These are phyloP conservation scores for Stygiomarasmius scandens DNA, from an alignment of 1,284 basidiomycete species.

Conservation along the genomic window DNA sequence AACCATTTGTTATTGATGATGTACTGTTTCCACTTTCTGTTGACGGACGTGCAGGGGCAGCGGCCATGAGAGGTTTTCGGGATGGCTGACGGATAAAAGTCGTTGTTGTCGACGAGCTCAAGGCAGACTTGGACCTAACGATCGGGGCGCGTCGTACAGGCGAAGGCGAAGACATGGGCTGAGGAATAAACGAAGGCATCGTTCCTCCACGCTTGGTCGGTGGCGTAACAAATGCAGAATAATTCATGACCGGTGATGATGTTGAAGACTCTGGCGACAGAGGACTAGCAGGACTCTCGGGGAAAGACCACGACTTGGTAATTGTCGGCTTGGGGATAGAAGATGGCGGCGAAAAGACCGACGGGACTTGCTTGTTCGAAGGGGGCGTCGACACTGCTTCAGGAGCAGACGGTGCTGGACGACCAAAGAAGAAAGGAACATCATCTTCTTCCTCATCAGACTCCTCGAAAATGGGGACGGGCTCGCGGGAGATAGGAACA, in stretches of 20 bases:
- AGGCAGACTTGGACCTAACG: constrained; percentile 26
- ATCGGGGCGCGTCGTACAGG: constrained; percentile 29
- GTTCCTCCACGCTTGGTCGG: constrained; percentile 50
- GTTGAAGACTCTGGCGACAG: constrained; percentile 18
- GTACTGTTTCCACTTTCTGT: constrained; percentile 26
- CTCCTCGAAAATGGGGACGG: constrained; percentile 24
- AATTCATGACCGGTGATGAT: constrained; percentile 15
- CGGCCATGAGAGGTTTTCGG: constrained; percentile 36
- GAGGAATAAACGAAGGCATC: constrained; percentile 55
- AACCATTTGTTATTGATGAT: too few species aligned
- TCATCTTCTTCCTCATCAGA: constrained; percentile 28
- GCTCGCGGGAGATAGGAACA: neutral
- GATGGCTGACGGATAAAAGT: constrained; percentile 59
- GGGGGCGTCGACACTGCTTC: constrained; percentile 13
- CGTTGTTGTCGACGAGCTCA: constrained; percentile 24
- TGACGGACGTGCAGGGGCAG: constrained; percentile 18
- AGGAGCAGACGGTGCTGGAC: constrained; percentile 21
- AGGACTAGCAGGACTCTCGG: constrained; percentile 12
- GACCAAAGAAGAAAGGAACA: constrained; percentile 24
- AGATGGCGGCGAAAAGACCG: constrained; percentile 42
- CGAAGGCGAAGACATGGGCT: constrained; percentile 42
- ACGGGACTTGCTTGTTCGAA: constrained; percentile 26
- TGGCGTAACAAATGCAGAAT: constrained; percentile 40
- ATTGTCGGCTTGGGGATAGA: constrained; percentile 53
- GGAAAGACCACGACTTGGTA: constrained; percentile 29